Conservation (phyloP, 768 basidiomycete species). For the Kondoa subrosea region DNA sequence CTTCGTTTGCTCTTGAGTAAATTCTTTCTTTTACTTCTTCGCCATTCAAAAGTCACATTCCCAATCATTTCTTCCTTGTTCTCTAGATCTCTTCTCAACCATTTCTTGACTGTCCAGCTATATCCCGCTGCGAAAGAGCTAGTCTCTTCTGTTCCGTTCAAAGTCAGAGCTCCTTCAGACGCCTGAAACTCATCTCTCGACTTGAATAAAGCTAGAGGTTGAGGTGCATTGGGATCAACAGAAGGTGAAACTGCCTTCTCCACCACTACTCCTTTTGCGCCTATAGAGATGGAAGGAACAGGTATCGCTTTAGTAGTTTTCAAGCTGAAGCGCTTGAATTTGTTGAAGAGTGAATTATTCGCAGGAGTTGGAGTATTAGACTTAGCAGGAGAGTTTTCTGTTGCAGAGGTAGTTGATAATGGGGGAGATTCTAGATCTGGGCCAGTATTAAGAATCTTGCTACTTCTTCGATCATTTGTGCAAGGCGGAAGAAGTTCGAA, state of each 20-base stretch:
- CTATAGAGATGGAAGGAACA: background rate
- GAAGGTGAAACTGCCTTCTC: too few relatives aligned
- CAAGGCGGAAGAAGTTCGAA: background rate
- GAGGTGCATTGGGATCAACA: background rate
- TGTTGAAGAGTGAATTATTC: background rate
- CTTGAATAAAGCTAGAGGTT: background rate
- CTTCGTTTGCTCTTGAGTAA: background rate
- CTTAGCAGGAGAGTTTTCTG: background rate
- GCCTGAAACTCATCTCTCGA: background rate
- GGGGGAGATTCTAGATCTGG: background rate
- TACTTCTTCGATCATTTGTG: background rate
- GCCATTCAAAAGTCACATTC: slow-evolving; percentile 16
- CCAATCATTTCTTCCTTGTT: background rate
- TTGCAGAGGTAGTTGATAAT: background rate
- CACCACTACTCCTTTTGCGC: background rate
- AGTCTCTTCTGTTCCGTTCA: background rate
- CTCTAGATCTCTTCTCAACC: slow-evolving; percentile 13
- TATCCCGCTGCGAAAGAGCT: slow-evolving; percentile 13
- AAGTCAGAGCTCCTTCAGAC: background rate
- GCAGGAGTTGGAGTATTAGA: background rate
- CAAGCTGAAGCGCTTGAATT: background rate
- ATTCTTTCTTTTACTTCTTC: slow-evolving; percentile 6
- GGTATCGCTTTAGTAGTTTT: background rate
- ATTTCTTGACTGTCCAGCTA: slow-evolving; percentile 14
- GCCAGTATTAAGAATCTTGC: background rate